Evolutionary conservation across 2,329 filamentous ascomycete genomes (phyloP), one percentile per base, ranked within the genome.

Genomic region (Sordariomycetes sp.): DNA sequence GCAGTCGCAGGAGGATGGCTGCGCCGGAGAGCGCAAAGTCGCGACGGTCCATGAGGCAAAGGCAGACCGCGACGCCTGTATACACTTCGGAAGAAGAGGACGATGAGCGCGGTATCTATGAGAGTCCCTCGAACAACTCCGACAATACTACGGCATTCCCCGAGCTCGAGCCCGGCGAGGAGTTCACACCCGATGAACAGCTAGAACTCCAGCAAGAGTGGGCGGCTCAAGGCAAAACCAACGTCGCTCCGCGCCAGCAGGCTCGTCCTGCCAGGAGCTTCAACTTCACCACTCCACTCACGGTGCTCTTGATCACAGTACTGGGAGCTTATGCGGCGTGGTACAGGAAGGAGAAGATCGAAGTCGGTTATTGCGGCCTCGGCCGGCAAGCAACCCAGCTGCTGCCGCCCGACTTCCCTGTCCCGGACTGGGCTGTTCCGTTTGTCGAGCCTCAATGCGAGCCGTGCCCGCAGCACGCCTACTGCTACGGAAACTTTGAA

Each of bases 321-420:
- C 69, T 94, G 7, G 80, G 80, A 35, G 83, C 86, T 0, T 89
- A 95, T 61, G 86, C 79, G 34, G 81, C 81, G 10, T 94, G 91
- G 81, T 99, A 91, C 74, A 80, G 92, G 54, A 89, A 96, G 67
- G 94, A 99, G 71, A 97, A 97, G 76, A 76, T 96, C n/a, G 87
- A 89, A 17, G 89, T 97, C 22, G 94, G 95, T 36, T 99, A 95
- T 67, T 99, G 94, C 67, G 90, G 91, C 13, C 80, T 95, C 56
- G 94, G 87, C 25, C 81, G 85, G 56, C 76, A 82, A 53, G 80
- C 77, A 2, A 74, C 71, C 35, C 66, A 74, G 61, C 66, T 82
- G 34, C 68, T 82, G 20, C 77, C 78, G 12, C 66, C 69, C 12
- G 69, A 77, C 25, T 64, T 76, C 42, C 71, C 74, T 0, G 70